phyloP scores from a whole-genome alignment of 2,329 filamentous ascomycete species.

The Cadophora sp. region DNA sequence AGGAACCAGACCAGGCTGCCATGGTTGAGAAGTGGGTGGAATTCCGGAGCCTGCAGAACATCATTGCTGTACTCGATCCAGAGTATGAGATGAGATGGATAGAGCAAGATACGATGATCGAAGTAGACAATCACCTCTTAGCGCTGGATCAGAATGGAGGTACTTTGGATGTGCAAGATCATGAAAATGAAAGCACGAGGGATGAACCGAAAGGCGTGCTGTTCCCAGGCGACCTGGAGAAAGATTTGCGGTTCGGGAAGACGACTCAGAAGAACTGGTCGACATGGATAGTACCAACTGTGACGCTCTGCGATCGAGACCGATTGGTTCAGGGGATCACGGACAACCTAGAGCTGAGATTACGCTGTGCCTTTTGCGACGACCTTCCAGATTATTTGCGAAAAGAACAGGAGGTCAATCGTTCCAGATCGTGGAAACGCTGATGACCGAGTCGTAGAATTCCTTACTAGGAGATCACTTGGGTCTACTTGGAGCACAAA shows the following conservation, averaged over 20 bases:
- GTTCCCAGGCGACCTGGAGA: background rate
- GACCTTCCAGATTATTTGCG: background rate
- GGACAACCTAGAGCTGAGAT: background rate
- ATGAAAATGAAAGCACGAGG: background rate
- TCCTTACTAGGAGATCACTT: no score
- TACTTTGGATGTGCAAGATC: no score
- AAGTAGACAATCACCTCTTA: no score
- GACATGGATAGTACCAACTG: background rate
- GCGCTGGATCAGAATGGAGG: no score
- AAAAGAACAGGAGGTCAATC: background rate
- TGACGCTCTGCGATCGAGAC: background rate
- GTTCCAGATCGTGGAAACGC: background rate
- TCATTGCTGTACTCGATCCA: background rate
- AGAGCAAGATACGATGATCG: background rate
- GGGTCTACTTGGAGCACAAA: no score
- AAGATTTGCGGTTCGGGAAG: background rate
- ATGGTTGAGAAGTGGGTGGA: constrained; percentile 5
- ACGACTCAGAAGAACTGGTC: background rate
- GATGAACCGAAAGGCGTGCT: background rate
- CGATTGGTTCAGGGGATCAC: background rate
- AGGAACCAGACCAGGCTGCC: background rate
- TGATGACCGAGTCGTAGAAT: no score
- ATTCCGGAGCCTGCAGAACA: background rate
- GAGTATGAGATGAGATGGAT: background rate
- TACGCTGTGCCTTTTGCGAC: background rate